A percentile compares a stretch with the other conserved stretches of the same genome.
Conservation (phyloP, 495 filamentous ascomycete species). For the Pyronema domesticum region DNA sequence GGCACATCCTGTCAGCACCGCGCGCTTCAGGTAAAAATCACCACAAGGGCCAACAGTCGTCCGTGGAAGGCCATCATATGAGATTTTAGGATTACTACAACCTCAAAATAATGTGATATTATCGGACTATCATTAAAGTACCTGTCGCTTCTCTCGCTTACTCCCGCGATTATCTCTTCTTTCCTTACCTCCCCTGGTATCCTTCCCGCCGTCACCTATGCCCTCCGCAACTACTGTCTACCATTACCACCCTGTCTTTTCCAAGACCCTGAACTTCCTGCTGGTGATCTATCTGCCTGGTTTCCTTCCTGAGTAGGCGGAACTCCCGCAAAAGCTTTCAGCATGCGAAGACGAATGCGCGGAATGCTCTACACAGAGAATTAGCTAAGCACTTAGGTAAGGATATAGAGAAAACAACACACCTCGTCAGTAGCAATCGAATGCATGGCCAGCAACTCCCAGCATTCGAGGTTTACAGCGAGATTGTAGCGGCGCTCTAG, state of each 20-base stretch:
- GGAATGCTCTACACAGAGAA: conserved; percentile 10
- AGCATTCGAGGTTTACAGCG: conserved; percentile 23
- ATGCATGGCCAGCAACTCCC: conserved; percentile 24
- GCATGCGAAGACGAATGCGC: conserved; percentile 24
- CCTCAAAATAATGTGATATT: no score
- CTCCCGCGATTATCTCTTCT: no score
- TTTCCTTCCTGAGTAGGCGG: not conserved
- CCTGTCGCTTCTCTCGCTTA: no score
- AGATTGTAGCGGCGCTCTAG: conserved; percentile 22
- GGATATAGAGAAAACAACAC: not conserved
- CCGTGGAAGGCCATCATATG: no score
- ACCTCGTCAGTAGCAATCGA: conserved; percentile 24
- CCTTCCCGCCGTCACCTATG: no score
- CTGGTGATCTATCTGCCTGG: not conserved
- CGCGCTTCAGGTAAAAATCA: no score
- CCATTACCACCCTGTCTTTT: not conserved
- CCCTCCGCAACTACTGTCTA: not conserved
- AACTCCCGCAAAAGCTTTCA: conserved; percentile 22
- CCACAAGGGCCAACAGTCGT: no score
- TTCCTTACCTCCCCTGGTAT: no score
- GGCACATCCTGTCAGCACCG: no score
- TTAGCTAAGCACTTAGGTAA: not conserved
- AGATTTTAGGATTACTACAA: no score
- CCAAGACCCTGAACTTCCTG: not conserved
- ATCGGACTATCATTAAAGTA: no score